Evolutionary conservation across 2,329 filamentous ascomycete species (phyloP), one percentile per base, ranked within the genome.

Genomic region (Pseudopyrenochaeta lycopersici): DNA sequence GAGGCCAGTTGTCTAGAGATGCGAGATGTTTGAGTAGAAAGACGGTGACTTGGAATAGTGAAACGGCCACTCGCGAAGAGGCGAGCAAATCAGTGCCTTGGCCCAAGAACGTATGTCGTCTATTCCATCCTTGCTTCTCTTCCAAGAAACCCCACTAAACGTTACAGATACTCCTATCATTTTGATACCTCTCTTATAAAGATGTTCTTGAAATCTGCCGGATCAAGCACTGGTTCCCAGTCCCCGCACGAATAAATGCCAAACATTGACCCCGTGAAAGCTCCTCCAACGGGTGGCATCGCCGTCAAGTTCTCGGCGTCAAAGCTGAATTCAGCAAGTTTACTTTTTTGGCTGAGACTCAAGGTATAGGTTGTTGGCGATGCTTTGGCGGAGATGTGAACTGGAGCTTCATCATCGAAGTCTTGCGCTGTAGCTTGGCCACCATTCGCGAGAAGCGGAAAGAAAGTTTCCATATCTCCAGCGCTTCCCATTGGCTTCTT

Each of bases 231-330:
- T 15, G 70, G 66, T 47, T 81, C 73, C 15, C 74, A 60, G 35
- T 78, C 73, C 3, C 77, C 79, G 59, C 77, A 79, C 1, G 76
- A 68, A 62, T 81, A 81, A 11, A 81, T n/a, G 0, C 80, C 79
- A 42, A 81, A 60, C 78, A 81, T 80, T 67, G 78, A 76, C 0
- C 79, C 79, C 1, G 78, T 80, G 30, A 80, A 81, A 1, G 74
- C 64, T 15, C 71, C 71, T 0, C 79, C 79, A 9, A 80, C 64
- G 0, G 71, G 71, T 2, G 78, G 75, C 30, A 70, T 59, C 14
- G 67, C 52, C 2, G 76, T 77, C 56, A 80, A 73, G 12, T 59
- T 52, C 7, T 46, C 38, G 11, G 50, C 46, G 6, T 6, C 7
- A 31, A 44, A 38, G 32, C 17, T 42, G 15, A 40, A 29, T 4